These are phyloP conservation scores for Gossypium laxum DNA, from an alignment of 441 rosid species.

Conservation along the genomic window DNA sequence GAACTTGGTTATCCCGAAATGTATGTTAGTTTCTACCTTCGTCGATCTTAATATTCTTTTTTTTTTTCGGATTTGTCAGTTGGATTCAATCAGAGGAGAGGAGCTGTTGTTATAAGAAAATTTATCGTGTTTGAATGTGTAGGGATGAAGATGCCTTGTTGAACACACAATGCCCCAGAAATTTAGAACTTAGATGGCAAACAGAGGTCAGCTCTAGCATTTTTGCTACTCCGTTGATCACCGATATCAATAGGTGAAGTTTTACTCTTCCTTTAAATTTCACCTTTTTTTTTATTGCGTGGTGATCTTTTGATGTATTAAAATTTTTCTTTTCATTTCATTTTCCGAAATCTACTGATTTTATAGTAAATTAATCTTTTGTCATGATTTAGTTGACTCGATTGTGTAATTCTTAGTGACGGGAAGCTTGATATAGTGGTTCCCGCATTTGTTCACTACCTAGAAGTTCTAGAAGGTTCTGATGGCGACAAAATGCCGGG, in stretches of 20 bases:
- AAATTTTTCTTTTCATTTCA: not conserved
- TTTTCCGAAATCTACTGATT: not conserved
- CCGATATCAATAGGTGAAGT: slow-evolving; percentile 78
- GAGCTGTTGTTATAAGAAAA: not conserved
- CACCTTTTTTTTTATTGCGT: not conserved
- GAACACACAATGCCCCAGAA: slow-evolving; percentile 86
- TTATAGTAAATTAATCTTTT: not conserved
- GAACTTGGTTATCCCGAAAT: slow-evolving; percentile 57
- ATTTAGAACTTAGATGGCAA: slow-evolving; percentile 95
- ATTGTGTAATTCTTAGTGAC: slow-evolving; percentile 42
- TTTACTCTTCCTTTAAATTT: not conserved
- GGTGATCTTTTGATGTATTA: not conserved
- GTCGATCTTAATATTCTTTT: not conserved
- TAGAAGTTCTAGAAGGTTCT: slow-evolving; percentile 94
- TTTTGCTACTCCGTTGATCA: slow-evolving; percentile 86
- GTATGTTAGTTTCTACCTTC: slow-evolving; percentile 32
- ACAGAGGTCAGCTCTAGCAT: slow-evolving; percentile 96
- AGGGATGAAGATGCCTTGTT: slow-evolving; percentile 85
- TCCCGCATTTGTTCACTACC: slow-evolving; percentile 94
- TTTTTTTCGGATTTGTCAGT: slow-evolving; percentile 1
- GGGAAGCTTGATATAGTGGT: slow-evolving; percentile 96
- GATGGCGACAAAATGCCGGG: slow-evolving; percentile 99
- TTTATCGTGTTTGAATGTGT: slow-evolving; percentile 14
- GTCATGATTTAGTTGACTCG: not conserved
- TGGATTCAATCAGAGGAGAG: not conserved